Evolutionary conservation across 1,139 yeast genomes (phyloP).

Genomic region (Pichia cactophila): DNA sequence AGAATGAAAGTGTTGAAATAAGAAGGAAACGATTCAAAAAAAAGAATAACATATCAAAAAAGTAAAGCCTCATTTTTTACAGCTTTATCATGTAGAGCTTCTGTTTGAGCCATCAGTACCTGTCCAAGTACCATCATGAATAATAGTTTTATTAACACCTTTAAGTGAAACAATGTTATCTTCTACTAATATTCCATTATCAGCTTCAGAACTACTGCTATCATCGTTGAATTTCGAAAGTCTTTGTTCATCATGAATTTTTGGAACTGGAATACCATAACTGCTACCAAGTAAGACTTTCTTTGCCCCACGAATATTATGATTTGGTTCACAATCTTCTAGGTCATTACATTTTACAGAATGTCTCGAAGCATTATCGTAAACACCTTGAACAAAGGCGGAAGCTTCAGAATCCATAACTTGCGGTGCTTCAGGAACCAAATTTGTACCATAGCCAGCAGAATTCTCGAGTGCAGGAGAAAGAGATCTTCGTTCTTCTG

Average conservation of each 20-base stretch:
- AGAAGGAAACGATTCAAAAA: background rate
- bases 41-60: too few relatives aligned
- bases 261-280: slow-evolving; percentile 16
- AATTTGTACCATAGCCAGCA: slow-evolving; percentile 1
- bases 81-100: background rate
- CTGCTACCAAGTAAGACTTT: slow-evolving; percentile 7
- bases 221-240: background rate
- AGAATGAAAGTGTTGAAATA: background rate
- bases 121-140: slow-evolving; percentile 25
- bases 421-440: slow-evolving; percentile 3
- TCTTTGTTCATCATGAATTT: background rate
- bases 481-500: slow-evolving; percentile 2
- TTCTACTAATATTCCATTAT: slow-evolving; percentile 57
- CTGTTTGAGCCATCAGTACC: background rate
- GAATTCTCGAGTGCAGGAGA: background rate
- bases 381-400: slow-evolving; percentile 33
- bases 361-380: slow-evolving; percentile 21
- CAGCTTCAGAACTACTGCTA: slow-evolving; percentile 2
- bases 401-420: slow-evolving; percentile 46
- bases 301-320: slow-evolving; percentile 4
- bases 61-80: background rate
- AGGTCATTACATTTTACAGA: slow-evolving; percentile 8
- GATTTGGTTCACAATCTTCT: slow-evolving; percentile 3
- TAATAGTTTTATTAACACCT: slow-evolving; percentile 83
- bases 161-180: slow-evolving; percentile 67